Percentiles rank a stretch among this genome's conserved stretches.
Conservation (phyloP, 2,329 filamentous ascomycete species). For the Aaosphaeria pasadenensis region DNA sequence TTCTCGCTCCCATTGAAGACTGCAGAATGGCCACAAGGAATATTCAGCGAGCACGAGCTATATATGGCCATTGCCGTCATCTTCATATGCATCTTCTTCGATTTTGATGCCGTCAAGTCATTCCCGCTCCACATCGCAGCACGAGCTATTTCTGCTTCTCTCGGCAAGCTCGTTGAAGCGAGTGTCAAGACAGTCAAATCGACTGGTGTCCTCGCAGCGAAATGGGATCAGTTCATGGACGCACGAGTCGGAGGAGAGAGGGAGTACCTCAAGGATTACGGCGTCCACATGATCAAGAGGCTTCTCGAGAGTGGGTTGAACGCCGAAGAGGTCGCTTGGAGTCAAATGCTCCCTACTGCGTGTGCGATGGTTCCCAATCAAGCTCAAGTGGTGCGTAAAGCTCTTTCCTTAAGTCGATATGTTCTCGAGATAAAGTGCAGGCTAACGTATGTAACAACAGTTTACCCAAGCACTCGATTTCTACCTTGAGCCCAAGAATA, state of each 20-base stretch:
- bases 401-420: background rate
- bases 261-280: conserved; percentile 57
- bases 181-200: conserved; percentile 58
- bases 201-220: conserved; percentile 54
- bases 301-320: conserved; percentile 63
- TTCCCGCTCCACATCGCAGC: conserved; percentile 62
- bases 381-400: conserved; percentile 55
- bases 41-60: conserved; percentile 52
- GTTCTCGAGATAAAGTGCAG: background rate
- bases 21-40: conserved; percentile 47
- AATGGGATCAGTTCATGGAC: conserved; percentile 27
- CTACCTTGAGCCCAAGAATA: conserved; percentile 12
- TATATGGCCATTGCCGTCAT: conserved; percentile 56
- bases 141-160: conserved; percentile 43
- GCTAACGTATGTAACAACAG: background rate
- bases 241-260: background rate
- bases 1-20: conserved; percentile 58
- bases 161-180: conserved; percentile 1
- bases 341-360: conserved; percentile 66
- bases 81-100: conserved; percentile 64
- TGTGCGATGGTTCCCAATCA: conserved; percentile 68
- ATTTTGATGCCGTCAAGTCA: conserved; percentile 64
- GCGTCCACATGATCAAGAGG: conserved; percentile 62
- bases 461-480: conserved; percentile 9
- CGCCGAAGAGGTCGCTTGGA: conserved; percentile 66